A percentile compares a stretch with the other conserved stretches of the same genome.
phyloP scores from a whole-genome alignment of 306 rosid species.

The Mimosa pudica region DNA sequence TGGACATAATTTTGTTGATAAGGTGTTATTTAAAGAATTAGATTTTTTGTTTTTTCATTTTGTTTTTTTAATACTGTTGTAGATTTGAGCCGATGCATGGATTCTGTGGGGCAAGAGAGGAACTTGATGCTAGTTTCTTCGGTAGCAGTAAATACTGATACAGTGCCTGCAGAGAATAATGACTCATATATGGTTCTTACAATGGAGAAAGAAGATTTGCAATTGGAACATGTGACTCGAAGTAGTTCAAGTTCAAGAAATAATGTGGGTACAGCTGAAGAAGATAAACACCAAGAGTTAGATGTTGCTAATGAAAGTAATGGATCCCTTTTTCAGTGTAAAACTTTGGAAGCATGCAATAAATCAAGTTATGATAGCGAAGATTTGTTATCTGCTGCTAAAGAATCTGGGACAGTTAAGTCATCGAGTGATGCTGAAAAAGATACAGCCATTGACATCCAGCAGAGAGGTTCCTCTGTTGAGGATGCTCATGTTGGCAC shows the following conservation, averaged over 20 bases:
- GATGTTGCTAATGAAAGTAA: constrained; percentile 40
- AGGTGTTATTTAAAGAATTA: constrained; percentile 24
- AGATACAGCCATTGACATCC: constrained; percentile 40
- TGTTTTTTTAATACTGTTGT: constrained; percentile 38
- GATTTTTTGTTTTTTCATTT: constrained; percentile 34
- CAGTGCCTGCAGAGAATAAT: constrained; percentile 38
- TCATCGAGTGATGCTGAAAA: constrained; percentile 42
- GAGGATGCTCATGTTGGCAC: constrained; percentile 40
- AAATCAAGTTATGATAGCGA: constrained; percentile 39
- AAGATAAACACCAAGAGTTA: constrained; percentile 40
- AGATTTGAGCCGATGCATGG: constrained; percentile 55
- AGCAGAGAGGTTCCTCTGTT: constrained; percentile 14
- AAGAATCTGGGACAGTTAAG: constrained; percentile 39
- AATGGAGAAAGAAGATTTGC: constrained; percentile 40
- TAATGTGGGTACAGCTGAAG: constrained; percentile 40
- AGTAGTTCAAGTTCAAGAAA: constrained; percentile 41
- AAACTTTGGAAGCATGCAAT: constrained; percentile 24
- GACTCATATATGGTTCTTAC: constrained; percentile 35
- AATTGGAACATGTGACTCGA: constrained; percentile 31
- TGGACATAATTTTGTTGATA: constrained; percentile 20
- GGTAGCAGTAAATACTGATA: constrained; percentile 36
- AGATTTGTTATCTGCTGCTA: constrained; percentile 38
- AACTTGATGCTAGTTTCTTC: constrained; percentile 44
- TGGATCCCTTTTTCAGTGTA: constrained; percentile 40
- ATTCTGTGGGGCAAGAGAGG: constrained; percentile 43